Evolutionary conservation across 2,329 filamentous ascomycete genomes (phyloP).

Genomic region (Colletotrichum theobromicola): DNA sequence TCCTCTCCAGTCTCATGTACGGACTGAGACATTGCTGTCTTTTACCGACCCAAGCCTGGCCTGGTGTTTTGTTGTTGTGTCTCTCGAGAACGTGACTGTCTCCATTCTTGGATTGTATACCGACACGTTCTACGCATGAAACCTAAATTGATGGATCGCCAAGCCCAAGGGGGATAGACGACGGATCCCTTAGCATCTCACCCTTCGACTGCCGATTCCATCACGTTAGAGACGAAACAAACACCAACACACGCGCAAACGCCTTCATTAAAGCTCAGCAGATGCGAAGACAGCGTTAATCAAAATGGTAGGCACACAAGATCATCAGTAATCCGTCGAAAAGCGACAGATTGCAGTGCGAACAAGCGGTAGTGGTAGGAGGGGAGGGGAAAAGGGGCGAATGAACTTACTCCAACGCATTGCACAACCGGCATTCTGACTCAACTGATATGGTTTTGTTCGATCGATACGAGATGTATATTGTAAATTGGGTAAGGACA

Average conservation of each 20-base stretch:
- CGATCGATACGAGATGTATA: background rate
- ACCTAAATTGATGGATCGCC: background rate
- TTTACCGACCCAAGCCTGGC: background rate
- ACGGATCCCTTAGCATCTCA: background rate
- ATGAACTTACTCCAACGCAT: background rate
- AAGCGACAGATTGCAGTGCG: background rate
- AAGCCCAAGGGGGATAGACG: fast-evolving
- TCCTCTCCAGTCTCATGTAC: background rate
- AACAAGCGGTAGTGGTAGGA: background rate
- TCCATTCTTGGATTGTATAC: background rate
- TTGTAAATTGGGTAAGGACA: background rate
- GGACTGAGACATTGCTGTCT: background rate
- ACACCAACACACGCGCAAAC: background rate
- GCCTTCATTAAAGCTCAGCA: background rate
- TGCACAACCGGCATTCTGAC: background rate
- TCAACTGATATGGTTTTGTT: background rate
- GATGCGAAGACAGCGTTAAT: background rate
- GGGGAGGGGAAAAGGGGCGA: background rate
- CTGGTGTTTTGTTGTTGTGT: background rate
- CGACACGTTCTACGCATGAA: background rate
- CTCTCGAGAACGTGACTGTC: background rate
- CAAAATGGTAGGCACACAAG: fast-evolving
- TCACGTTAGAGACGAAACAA: background rate
- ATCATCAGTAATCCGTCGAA: background rate
- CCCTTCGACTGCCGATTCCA: background rate